Evolutionary conservation across 352 stramenopile species (phyloP), one percentile per base, ranked within the genome.

Genomic region (Globisporangium barbulae): DNA sequence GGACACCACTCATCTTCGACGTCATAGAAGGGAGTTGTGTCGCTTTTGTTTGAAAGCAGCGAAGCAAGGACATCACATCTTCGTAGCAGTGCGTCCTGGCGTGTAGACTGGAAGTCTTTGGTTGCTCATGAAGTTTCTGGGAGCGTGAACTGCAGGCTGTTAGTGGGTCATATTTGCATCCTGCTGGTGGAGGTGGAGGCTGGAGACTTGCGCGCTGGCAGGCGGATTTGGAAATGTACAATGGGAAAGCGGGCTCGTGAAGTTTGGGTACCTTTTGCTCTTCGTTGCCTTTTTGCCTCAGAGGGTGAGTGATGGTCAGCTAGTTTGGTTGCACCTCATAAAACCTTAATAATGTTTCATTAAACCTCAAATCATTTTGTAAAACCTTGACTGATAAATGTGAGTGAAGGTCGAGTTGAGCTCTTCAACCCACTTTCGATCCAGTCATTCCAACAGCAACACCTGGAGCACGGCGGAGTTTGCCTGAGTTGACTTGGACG

Each of bases 211-310:
- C 6, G 50, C 9, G 5, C 50, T 42, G 17, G 50, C 19, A 30
- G 50, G 50, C 21, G 50, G 5, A 57, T 57, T 28, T 30, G 50
- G 50, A 57, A 56, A 42, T 56, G 50, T 42, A 3, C 2, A 57
- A 15, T 41, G 30, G 9, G 50, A 30, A 30, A 5, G 30, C 28
- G 19, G 30, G 3, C 5, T n/a, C n/a, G n/a, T n/a, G n/a, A n/a
- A n/a, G n/a, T n/a, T 37, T 53, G 28, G 21, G 7, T 31, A 5
- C 45, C 25, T 12, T 35, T 54, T 12, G 25, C 21, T 53, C 6
- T 25, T 5, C 2, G 15, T 6, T 37, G 33, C 3, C 33, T 37
- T 37, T 37, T 37, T 37, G 33, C 33, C 33, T 41, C 15, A 3
- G 13, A 15, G 1, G 39, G 12, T 41, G 28, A 55, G 28, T 41